Conservation (phyloP, 345 rosid species). For the Salix viminalis region DNA sequence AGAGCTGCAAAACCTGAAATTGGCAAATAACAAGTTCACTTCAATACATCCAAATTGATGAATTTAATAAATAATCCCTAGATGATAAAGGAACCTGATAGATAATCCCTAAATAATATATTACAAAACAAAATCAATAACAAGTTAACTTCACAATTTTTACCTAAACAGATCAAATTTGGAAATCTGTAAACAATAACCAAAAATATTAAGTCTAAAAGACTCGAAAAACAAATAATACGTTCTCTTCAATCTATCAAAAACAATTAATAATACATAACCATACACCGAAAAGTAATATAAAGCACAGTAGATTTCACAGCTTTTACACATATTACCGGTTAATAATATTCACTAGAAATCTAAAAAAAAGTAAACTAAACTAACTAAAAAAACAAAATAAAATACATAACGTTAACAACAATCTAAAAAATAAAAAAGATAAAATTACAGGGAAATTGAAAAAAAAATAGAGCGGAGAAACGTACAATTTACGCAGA, state of each 20-base stretch:
- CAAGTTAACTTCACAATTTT: not conserved
- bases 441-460: not conserved
- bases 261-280: not conserved
- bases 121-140: not conserved
- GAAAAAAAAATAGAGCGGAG: not conserved
- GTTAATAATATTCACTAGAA: not conserved
- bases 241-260: not conserved
- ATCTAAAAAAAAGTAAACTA: not conserved
- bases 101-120: not conserved
- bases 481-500: not conserved
- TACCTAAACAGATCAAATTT: not conserved
- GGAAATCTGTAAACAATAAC: not conserved
- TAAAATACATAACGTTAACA: not conserved
- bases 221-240: not conserved
- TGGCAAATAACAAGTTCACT: not conserved
- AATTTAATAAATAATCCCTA: not conserved
- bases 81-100: not conserved
- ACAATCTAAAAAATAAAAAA: not conserved
- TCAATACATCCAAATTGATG: not conserved
- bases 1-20: conserved; percentile 13
- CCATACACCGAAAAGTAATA: not conserved
- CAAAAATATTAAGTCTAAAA: not conserved
- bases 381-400: not conserved
- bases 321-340: not conserved
- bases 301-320: not conserved